Base-by-base conservation (phyloP, 495 filamentous ascomycete species). In the Lophiostoma macrostomum region DNA sequence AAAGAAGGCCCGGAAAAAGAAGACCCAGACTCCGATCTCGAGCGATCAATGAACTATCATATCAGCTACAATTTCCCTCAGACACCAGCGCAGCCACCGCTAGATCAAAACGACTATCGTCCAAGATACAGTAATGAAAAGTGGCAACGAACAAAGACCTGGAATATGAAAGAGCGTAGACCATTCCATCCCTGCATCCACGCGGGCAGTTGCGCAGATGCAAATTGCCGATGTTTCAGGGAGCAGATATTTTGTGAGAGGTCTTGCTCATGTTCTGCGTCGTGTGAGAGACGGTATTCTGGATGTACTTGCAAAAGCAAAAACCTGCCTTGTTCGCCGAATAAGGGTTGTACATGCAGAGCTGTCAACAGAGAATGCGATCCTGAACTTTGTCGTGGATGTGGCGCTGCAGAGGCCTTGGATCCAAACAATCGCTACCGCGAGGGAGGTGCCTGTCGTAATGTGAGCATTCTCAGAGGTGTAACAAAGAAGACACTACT, bases 301-400 rank as follows among this genome's bases (percentile, higher is more conserved):
- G 85, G 85, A 19, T 89, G 85, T 63, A 69, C 71, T 2, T 89
- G 85, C 61, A 71, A 72, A 72, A 1, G 64, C 66, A 1, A 72
- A 73, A 19, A 77, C 74, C 63, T 71, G 1, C 27, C 10, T 3
- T 86, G 82, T 56, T 53, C 42, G 46, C 69, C 53, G 43, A 75
- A 79, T 31, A 64, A 61, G 18, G 73, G 73, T 8, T 87, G 84
- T 63, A 75, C 74, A 16, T 87, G 84, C 58, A 66, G 74, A 16
- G 66, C 71, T 47, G 71, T 83, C 36, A 81, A 82, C 56, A 76
- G 86, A 4, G 86, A 90, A 66, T 90, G 86, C 57, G 85, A 88
- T 56, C 76, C 83, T 0, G 79, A 84, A 30, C 71, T 87, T 22
- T 90, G 86, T 61, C 71, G 73, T 13, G 73, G 69, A 8, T 89